Base-by-base conservation (phyloP, 1,139 yeast genomes). In the Candida tetrigidarum region DNA sequence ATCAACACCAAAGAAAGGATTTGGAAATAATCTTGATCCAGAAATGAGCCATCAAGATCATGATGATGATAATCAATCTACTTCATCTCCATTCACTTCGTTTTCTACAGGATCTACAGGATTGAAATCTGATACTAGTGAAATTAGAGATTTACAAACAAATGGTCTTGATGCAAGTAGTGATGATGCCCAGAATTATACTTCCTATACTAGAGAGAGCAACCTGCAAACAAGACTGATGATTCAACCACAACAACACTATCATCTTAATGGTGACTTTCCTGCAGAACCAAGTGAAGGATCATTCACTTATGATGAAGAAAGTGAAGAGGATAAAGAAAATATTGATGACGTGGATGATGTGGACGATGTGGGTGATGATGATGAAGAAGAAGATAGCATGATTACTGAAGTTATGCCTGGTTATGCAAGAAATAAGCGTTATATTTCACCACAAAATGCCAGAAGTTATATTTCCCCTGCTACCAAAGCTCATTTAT, bases 1-100 rank as follows among this genome's bases (percentile, higher is more conserved):
- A 2, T 71, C 76, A 2, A 71, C 77, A 0, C 76, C 76, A 0
- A 67, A 67, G 42, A 57, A 56, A 18, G 55, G 50, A 28, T 51
- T 51, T 18, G 52, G n/a, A n/a, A n/a, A n/a, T n/a, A n/a, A 56
- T 43, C 50, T 52, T 12, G 43, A 33, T 34, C 42, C 3, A 46
- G 30, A 9, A 18, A 19, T 25, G 28, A 33, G n/a, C n/a, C n/a
- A n/a, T n/a, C n/a, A n/a, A n/a, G n/a, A n/a, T n/a, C n/a, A n/a
- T n/a, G n/a, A 35, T 23, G 14, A 23, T 19, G n/a, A 37, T 18
- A 27, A 26, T 7, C 55, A 52, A 5, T 63, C 64, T 41, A 71
- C 64, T 12, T 68, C 66, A 48, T 64, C 74, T 2, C 66, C 76
- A 0, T 70, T 62, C 46, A 64, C 74, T 3, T 32, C 36, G 9